Evolutionary conservation across 1,284 basidiomycete species (phyloP), one percentile per base, ranked within the genome.

Genomic region (Mycosarcoma maydis): DNA sequence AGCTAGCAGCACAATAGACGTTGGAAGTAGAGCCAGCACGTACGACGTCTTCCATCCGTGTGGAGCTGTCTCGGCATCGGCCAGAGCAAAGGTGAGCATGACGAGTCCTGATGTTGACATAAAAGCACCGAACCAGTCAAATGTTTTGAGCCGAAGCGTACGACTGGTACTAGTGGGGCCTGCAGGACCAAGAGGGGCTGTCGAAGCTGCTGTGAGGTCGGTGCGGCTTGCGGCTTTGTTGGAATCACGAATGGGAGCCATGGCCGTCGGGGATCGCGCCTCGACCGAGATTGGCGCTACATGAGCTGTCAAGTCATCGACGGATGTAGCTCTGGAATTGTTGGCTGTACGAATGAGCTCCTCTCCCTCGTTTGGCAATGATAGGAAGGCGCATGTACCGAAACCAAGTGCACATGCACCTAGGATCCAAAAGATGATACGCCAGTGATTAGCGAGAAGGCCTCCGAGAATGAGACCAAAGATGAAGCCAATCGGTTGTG

Each of bases 71-170:
- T 87, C 86, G 1, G 90, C 92, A 75, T 92, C 88, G 40, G 89
- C 88, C 1, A 95, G 86, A 0, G 89, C 87, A 75, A 94, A 94
- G 11, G 90, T 86, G 64, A 95, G 85, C 3, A 94, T 84, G 0
- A 91, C 88, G 13, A 94, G 84, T 0, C 90, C 92, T 0, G 85
- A 80, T 0, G 91, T 92, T 40, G 92, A 85, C 27, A 94, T 82
- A 17, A 87, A 83, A 0, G 90, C 90, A 5, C 93, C 92, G 19
- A 91, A 75, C 90, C 91, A 94, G 77, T 96, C 92, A 0, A 95
- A 76, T 8, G 60, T 65, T 46, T 54, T 48, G 22, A 77, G 65
- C 8, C 61, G 51, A 3, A 65, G 48, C 13, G 56, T 55, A 14
- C 62, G 53, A 17, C 49, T 62, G 19, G 27, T 37, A 20, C 24